A percentile compares a stretch with the other conserved stretches of the same genome.
phyloP scores from a whole-genome alignment of 768 basidiomycete genomes.

The Suillus cothurnatus region DNA sequence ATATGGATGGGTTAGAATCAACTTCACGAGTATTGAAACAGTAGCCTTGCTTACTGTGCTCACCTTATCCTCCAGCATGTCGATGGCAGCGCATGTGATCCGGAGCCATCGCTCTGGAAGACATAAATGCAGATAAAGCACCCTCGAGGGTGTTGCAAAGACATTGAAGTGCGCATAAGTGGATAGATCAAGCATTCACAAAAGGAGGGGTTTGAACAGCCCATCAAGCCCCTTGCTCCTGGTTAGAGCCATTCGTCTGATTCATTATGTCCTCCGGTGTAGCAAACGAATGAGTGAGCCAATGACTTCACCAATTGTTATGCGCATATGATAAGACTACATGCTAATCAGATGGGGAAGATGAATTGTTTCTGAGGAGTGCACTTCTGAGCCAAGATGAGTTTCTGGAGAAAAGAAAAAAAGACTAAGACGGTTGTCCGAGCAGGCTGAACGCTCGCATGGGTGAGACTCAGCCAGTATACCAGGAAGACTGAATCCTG shows the following conservation, averaged over 20 bases:
- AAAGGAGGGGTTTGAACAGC: constrained; percentile 82
- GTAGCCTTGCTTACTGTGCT: constrained; percentile 86
- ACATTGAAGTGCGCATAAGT: constrained; percentile 93
- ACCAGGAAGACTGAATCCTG: too few relatives aligned
- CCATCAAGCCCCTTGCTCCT: constrained; percentile 73
- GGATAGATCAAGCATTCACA: constrained; percentile 85
- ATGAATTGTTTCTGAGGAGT: constrained; percentile 12
- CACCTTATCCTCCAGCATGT: constrained; percentile 86
- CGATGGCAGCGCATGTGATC: constrained; percentile 76
- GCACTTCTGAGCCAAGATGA: constrained; percentile 93
- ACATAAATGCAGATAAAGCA: constrained; percentile 76
- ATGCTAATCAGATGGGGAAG: neutral
- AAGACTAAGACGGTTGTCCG: too few relatives aligned
- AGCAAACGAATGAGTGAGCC: constrained; percentile 81
- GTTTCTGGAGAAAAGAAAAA: too few relatives aligned
- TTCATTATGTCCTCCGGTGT: constrained; percentile 50
- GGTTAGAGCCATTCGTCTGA: constrained; percentile 37
- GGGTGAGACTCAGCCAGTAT: too few relatives aligned
- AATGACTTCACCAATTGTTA: constrained; percentile 90
- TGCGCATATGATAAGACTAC: constrained; percentile 95
- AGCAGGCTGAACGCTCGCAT: too few relatives aligned
- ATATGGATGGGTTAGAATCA: constrained; percentile 89
- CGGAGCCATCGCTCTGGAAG: constrained; percentile 85
- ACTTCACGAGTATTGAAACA: constrained; percentile 71
- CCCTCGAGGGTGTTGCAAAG: constrained; percentile 69